These are phyloP conservation scores for Chlorella sp. DNA, from an alignment of 139 green algal species.

Conservation along the genomic window DNA sequence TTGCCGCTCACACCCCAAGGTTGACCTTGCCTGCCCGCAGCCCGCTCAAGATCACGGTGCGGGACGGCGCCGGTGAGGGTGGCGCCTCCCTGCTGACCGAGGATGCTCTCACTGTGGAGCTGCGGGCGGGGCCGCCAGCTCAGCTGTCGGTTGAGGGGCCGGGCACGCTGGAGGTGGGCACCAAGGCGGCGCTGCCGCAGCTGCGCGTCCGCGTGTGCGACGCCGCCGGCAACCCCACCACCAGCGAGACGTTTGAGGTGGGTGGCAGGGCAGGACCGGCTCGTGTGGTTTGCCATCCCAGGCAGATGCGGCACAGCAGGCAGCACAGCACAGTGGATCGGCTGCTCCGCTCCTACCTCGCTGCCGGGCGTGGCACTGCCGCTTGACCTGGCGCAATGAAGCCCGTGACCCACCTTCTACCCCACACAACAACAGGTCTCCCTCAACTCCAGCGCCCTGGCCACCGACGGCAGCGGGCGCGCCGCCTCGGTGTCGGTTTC, in stretches of 20 bases:
- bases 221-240: constrained; percentile 53
- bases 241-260: constrained; percentile 53
- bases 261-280: not conserved
- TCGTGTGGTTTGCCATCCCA: not conserved
- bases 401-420: not conserved
- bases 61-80: constrained; percentile 38
- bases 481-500: constrained; percentile 52
- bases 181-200: constrained; percentile 39
- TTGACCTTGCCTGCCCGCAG: not conserved
- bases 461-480: constrained; percentile 47
- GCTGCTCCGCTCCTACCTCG: not conserved
- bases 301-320: not conserved
- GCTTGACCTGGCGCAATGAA: not conserved
- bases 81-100: constrained; percentile 41
- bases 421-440: constrained; percentile 37
- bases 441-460: constrained; percentile 51
- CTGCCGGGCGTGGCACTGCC: not conserved
- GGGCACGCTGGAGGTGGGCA: constrained; percentile 48
- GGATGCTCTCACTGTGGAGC: constrained; percentile 58
- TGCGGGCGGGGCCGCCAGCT: constrained; percentile 50
- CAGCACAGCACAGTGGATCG: not conserved
- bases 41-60: constrained; percentile 22
- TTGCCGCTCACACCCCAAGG: too few relatives aligned
- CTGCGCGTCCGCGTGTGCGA: constrained; percentile 56
- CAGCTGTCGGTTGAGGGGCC: constrained; percentile 57